Evolutionary conservation across 2,329 filamentous ascomycete species (phyloP).

Genomic region (Paraphaeosphaeria sporulosa): DNA sequence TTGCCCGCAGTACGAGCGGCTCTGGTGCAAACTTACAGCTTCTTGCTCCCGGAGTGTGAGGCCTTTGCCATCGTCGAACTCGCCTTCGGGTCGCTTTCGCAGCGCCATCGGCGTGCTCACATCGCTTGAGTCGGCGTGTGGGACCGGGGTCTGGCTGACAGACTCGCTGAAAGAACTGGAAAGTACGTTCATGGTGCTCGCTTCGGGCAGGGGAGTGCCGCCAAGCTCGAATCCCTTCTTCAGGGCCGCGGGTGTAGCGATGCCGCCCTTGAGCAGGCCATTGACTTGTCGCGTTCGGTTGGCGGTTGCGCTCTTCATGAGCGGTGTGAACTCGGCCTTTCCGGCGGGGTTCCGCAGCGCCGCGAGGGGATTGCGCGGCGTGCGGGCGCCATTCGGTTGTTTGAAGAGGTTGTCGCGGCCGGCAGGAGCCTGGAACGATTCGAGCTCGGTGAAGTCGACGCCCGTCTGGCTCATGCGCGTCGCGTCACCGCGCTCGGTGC

Average conservation of each 20-base stretch:
- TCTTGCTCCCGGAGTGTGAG: slow-evolving; percentile 94
- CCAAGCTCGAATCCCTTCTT: slow-evolving; percentile 70
- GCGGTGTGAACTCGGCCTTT: slow-evolving; percentile 86
- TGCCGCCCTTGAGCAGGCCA: slow-evolving; percentile 46
- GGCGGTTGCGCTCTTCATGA: slow-evolving; percentile 84
- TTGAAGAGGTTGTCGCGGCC: slow-evolving; percentile 76
- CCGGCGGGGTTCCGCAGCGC: slow-evolving; percentile 60
- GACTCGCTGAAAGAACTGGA: slow-evolving; percentile 62
- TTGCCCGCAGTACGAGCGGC: not conserved
- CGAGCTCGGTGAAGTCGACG: slow-evolving; percentile 80
- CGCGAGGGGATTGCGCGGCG: slow-evolving; percentile 77
- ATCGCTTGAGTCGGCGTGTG: slow-evolving; percentile 77
- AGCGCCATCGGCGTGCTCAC: slow-evolving; percentile 83
- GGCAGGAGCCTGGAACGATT: slow-evolving; percentile 82
- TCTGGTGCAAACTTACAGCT: slow-evolving; percentile 63
- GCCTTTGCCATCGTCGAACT: slow-evolving; percentile 82
- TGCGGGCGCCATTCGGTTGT: slow-evolving; percentile 72
- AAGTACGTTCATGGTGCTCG: slow-evolving; percentile 64
- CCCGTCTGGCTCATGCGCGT: slow-evolving; percentile 73
- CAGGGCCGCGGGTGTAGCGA: slow-evolving; percentile 71
- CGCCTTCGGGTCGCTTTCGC: slow-evolving; percentile 68
- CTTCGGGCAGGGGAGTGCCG: slow-evolving; percentile 78
- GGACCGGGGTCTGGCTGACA: slow-evolving; percentile 76
- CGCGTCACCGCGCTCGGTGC: slow-evolving; percentile 82
- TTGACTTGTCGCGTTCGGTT: slow-evolving; percentile 61